Evolutionary conservation across 441 rosid genomes (phyloP).

Genomic region (Capsella rubella): DNA sequence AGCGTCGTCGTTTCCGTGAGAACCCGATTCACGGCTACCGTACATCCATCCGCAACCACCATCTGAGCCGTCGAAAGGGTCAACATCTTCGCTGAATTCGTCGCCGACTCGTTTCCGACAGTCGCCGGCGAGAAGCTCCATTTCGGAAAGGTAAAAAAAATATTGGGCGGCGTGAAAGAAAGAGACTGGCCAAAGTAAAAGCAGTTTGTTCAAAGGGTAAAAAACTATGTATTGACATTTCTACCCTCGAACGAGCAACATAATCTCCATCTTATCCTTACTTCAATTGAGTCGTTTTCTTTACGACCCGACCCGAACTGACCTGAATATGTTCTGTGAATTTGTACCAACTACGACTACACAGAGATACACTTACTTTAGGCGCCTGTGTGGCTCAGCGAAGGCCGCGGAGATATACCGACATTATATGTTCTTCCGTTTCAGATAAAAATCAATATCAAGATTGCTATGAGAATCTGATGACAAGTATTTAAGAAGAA

Average conservation of each 20-base stretch:
- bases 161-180: conserved; percentile 42
- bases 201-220: conserved; percentile 43
- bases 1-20: conserved; percentile 38
- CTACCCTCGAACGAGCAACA: conserved; percentile 22
- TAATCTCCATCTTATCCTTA: conserved; percentile 28
- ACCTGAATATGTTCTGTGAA: not conserved
- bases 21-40: conserved; percentile 37
- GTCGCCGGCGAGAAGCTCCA: conserved; percentile 70
- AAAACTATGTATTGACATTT: conserved; percentile 13
- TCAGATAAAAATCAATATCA: not conserved
- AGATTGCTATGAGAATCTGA: not conserved
- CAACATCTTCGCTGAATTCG: conserved; percentile 52
- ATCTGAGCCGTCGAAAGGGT: conserved; percentile 50
- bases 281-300: conserved; percentile 15
- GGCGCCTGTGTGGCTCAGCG: conserved; percentile 37
- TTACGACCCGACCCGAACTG: conserved; percentile 6
- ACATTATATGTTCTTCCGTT: conserved; percentile 6
- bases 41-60: conserved; percentile 40
- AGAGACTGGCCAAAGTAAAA: conserved; percentile 41
- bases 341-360: not conserved
- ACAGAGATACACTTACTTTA: not conserved
- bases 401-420: conserved; percentile 27
- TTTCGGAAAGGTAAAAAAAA: conserved; percentile 43
- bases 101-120: conserved; percentile 43
- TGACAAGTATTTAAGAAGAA: not conserved